These are phyloP conservation scores for Cymbopogon citratus DNA, from an alignment of 176 grass and related monocot genomes.

Conservation along the genomic window DNA sequence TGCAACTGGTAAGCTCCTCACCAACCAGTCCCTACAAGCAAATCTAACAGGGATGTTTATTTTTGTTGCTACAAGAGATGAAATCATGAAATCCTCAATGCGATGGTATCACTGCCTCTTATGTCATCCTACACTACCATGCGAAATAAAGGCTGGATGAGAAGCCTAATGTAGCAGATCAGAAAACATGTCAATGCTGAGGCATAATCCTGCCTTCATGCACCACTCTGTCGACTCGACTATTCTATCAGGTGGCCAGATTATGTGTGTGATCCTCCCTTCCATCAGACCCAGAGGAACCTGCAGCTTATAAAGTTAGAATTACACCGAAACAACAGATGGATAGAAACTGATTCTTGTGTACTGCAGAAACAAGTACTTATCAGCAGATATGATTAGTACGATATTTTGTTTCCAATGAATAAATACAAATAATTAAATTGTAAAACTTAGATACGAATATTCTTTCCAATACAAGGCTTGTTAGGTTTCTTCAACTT, in stretches of 20 bases:
- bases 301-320: no score
- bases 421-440: not conserved
- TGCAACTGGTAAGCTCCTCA: not conserved
- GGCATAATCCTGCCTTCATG: no score
- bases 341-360: no score
- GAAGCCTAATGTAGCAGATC: not conserved
- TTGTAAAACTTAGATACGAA: not conserved
- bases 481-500: not conserved
- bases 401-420: not conserved
- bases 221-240: no score
- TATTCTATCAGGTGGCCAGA: conserved; percentile 43
- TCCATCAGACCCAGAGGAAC: no score
- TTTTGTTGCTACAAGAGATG: not conserved
- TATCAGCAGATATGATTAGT: not conserved
- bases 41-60: not conserved
- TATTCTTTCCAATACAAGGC: not conserved
- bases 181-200: no score
- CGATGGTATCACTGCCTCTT: not conserved
- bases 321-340: no score
- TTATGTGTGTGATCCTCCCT: no score
- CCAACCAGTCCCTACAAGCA: not conserved
- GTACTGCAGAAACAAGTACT: not conserved
- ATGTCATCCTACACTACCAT: not conserved
- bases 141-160: not conserved
- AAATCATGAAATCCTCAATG: not conserved